Conservation (phyloP, 805 yeast genomes). For the Candida qinlingensis region DNA sequence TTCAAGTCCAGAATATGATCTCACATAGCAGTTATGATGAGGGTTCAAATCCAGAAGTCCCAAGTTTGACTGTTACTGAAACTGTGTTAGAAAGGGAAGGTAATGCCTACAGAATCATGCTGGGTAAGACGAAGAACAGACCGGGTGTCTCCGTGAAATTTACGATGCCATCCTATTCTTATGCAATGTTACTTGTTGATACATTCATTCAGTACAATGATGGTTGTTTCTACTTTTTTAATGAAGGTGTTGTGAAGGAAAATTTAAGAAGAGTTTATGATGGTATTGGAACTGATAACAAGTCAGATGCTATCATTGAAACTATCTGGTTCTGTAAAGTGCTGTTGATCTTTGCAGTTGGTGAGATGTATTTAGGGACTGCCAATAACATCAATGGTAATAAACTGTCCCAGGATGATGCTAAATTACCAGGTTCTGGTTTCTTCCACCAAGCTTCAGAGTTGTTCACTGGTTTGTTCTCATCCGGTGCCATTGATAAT, state of each 20-base stretch:
- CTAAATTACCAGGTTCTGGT: constrained; percentile 71
- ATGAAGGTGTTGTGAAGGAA: constrained; percentile 72
- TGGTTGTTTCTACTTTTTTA: constrained; percentile 80
- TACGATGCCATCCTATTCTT: constrained; percentile 69
- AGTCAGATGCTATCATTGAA: constrained; percentile 53
- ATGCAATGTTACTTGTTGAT: constrained; percentile 70
- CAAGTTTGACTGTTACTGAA: constrained; percentile 30
- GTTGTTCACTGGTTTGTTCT: constrained; percentile 67
- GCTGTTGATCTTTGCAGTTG: constrained; percentile 66
- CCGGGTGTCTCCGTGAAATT: constrained; percentile 68
- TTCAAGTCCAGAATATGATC: constrained; percentile 67
- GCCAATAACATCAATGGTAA: constrained; percentile 56
- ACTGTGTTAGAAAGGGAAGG: constrained; percentile 71
- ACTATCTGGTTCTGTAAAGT: constrained; percentile 81
- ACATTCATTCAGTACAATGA: constrained; percentile 75
- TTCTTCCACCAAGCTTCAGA: constrained; percentile 79
- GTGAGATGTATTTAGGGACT: constrained; percentile 79
- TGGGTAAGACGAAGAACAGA: constrained; percentile 62
- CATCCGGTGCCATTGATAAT: constrained; percentile 75
- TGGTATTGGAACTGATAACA: constrained; percentile 28
- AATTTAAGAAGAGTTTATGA: constrained; percentile 60
- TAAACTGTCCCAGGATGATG: constrained; percentile 22
- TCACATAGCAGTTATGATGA: constrained; percentile 20
- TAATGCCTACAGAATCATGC: constrained; percentile 64
- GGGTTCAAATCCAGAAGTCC: constrained; percentile 16